Conservation (phyloP, 2,329 filamentous ascomycete genomes). For the Ascochyta pisi region DNA sequence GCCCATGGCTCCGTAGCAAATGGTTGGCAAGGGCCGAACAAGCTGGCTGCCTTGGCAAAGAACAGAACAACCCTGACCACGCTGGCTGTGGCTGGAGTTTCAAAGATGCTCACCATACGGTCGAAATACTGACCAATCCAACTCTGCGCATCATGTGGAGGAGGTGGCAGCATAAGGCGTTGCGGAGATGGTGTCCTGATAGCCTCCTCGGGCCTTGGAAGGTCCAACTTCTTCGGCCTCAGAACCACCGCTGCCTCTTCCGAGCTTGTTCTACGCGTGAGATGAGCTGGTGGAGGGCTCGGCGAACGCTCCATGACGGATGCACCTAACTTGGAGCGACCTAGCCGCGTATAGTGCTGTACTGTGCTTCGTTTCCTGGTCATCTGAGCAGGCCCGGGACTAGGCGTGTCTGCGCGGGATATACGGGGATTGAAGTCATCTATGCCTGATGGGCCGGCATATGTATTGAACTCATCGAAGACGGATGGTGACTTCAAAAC, state of each 20-base stretch:
- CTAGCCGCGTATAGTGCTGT: slow-evolving; percentile 36
- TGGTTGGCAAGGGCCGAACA: slow-evolving; percentile 74
- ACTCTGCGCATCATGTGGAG: slow-evolving; percentile 25
- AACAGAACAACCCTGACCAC: slow-evolving; percentile 68
- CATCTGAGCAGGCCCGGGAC: slow-evolving; percentile 36
- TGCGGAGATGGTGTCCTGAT: slow-evolving; percentile 29
- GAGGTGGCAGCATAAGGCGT: slow-evolving; percentile 45
- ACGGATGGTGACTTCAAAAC: slow-evolving; percentile 73
- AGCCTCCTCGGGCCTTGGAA: slow-evolving; percentile 27
- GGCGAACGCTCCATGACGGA: slow-evolving; percentile 44
- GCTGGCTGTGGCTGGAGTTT: slow-evolving; percentile 40
- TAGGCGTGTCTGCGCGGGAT: slow-evolving; percentile 53
- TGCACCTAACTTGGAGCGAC: slow-evolving; percentile 44
- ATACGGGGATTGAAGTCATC: slow-evolving; percentile 51
- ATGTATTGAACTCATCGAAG: slow-evolving; percentile 55
- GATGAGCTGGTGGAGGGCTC: slow-evolving; percentile 37
- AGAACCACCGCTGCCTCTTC: slow-evolving; percentile 41
- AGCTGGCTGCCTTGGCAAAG: slow-evolving; percentile 69
- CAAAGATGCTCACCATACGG: slow-evolving; percentile 22
- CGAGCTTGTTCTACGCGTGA: slow-evolving; percentile 27
- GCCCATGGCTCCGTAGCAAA: slow-evolving; percentile 70
- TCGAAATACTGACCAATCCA: not conserved
- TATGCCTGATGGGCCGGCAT: slow-evolving; percentile 43
- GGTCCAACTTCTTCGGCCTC: slow-evolving; percentile 38
- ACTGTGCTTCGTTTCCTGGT: slow-evolving; percentile 34